Conservation (phyloP, 306 rosid species). For the Gastrolobium villosum region DNA sequence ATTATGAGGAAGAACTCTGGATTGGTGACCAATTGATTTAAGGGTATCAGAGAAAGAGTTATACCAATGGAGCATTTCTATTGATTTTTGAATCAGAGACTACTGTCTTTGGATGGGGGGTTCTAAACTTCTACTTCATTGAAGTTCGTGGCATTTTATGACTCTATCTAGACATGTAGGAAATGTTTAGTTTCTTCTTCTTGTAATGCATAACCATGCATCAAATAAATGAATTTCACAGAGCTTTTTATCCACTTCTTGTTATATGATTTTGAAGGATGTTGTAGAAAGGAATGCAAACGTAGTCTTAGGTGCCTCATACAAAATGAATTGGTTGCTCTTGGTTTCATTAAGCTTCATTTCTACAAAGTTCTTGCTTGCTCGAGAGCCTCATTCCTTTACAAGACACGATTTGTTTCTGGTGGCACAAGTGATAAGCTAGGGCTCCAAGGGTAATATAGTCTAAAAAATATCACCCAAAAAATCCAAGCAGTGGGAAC, state of each 20-base stretch:
- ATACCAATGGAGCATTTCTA: constrained; percentile 68
- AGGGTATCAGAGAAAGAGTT: constrained; percentile 69
- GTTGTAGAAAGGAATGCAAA: neutral
- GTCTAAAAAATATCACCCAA: too few species aligned
- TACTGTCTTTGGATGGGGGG: constrained; percentile 9
- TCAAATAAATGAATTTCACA: constrained; percentile 28
- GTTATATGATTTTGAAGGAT: neutral
- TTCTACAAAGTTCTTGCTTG: neutral
- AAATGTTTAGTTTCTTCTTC: too few species aligned
- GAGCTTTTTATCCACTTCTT: neutral
- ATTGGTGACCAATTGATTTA: constrained; percentile 62
- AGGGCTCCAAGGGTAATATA: too few species aligned
- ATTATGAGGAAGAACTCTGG: constrained; percentile 69
- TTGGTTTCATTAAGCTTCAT: neutral
- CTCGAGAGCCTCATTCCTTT: too few species aligned
- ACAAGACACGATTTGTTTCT: too few species aligned
- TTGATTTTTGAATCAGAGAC: constrained; percentile 39
- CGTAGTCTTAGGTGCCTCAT: neutral
- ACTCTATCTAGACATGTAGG: neutral
- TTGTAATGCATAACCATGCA: constrained; percentile 1
- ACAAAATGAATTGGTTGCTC: neutral
- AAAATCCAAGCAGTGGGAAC: too few species aligned
- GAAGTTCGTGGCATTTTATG: constrained; percentile 5
- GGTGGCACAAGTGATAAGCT: too few species aligned
- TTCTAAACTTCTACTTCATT: neutral